Base-by-base conservation (phyloP, 257 asterid species). In the Galeopsis tetrahit region DNA sequence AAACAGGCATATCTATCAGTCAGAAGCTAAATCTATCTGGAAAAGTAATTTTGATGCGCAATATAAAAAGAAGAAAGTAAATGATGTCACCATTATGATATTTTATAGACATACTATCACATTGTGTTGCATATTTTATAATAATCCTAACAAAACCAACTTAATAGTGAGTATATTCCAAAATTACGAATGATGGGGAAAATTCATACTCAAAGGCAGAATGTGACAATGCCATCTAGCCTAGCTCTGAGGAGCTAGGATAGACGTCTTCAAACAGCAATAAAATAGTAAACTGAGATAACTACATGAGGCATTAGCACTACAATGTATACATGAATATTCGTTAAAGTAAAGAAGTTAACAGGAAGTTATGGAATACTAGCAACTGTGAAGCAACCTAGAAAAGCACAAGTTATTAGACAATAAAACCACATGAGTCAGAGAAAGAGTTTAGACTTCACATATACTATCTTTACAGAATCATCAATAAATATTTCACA, bases 101-200 rank as follows among this genome's bases (percentile, higher is more conserved):
- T 56, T 3, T 10, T 31, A 36, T 10, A 1, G 76, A 34, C 60
- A 56, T 58, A 2, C n/a, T 49, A 14, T 75, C 60, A 66, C 44
- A 66, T 42, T 28, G 2, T 13, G 15, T 39, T 60, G 34, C 42
- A 11, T 70, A 70, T 38, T 21, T 21, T 39, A 63, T 9, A 57
- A 69, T 75, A 53, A 58, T 49, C 63, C 49, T 32, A 69, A 52
- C 32, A 70, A 70, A 61, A 58, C 48, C 33, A 57, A 58, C 9
- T 32, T 10, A 15, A 40, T 7, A 17, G n/a, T 28, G 51, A n/a
- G 36, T 36, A n/a, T 31, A 57, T 13, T 13, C 15, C 56, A 13
- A 31, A 21, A 69, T 56, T 56, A 11, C 10, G 14, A 57, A 10
- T 7, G 6, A 28, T 6, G 6, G 43, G 43, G 55, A 68, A 17